Evolutionary conservation across 257 asterid genomes (phyloP).

Genomic region (Plantago major): DNA sequence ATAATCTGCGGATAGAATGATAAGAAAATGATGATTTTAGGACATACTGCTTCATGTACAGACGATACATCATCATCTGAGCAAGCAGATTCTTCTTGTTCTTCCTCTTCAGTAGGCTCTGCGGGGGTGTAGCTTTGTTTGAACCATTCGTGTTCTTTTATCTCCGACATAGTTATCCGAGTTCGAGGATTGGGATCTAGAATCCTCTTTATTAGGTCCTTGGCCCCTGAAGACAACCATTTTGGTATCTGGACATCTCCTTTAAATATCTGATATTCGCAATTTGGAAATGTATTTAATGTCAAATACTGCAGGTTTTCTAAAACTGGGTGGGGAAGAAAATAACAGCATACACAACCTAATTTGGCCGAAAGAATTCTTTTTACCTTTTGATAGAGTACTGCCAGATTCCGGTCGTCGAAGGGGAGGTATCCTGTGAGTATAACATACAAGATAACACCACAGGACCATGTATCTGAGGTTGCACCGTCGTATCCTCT

Average conservation of each 20-base stretch:
- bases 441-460: constrained; percentile 84
- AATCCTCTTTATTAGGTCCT: constrained; percentile 69
- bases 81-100: constrained; percentile 41
- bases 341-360: neutral
- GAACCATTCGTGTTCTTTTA: constrained; percentile 81
- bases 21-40: neutral
- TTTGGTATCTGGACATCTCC: constrained; percentile 84
- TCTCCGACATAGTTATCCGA: constrained; percentile 61
- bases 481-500: constrained; percentile 92
- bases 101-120: constrained; percentile 51
- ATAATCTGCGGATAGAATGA: constrained; percentile 11
- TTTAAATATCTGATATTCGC: constrained; percentile 68
- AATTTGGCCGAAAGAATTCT: neutral
- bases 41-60: constrained; percentile 42
- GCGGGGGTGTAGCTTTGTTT: constrained; percentile 64
- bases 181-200: constrained; percentile 86
- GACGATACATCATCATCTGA: constrained; percentile 49
- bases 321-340: constrained; percentile 1
- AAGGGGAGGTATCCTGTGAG: constrained; percentile 96
- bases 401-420: constrained; percentile 93
- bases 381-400: constrained; percentile 90
- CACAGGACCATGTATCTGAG: constrained; percentile 95
- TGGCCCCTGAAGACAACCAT: constrained; percentile 91
- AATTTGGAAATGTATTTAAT: constrained; percentile 1
- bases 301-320: constrained; percentile 12